phyloP scores from a whole-genome alignment of 2,329 filamentous ascomycete species.

The Hypoxylon sp. region DNA sequence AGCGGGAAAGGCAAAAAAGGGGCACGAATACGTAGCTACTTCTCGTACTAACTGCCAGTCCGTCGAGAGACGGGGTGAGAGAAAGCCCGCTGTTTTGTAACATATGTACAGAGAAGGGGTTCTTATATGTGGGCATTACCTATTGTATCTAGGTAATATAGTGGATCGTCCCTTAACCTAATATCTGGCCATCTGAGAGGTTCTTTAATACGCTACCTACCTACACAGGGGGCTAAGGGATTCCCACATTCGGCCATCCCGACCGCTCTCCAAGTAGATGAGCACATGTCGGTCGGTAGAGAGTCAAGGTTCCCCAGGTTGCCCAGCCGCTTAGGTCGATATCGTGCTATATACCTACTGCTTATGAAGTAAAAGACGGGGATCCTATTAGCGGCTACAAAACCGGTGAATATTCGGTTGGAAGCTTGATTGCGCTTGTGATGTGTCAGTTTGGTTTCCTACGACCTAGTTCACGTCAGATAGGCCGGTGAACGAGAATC shows the following conservation, averaged over 20 bases:
- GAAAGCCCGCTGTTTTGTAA: slow-evolving; percentile 6
- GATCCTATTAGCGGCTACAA: slow-evolving; percentile 11
- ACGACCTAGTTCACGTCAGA: slow-evolving; percentile 1
- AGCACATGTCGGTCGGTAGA: slow-evolving; percentile 14
- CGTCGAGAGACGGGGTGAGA: slow-evolving; percentile 4
- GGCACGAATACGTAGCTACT: slow-evolving; percentile 16
- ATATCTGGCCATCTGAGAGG: not conserved
- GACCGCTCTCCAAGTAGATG: slow-evolving; percentile 23
- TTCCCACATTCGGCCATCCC: slow-evolving; percentile 31
- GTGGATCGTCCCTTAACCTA: slow-evolving; percentile 10
- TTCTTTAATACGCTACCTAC: slow-evolving; percentile 4
- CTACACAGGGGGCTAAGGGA: not conserved
- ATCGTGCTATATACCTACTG: slow-evolving; percentile 31
- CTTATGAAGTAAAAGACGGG: slow-evolving; percentile 19
- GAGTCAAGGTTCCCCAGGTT: slow-evolving; percentile 29
- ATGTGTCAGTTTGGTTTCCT: slow-evolving; percentile 24
- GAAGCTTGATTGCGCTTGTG: slow-evolving; percentile 39
- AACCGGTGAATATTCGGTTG: slow-evolving; percentile 37
- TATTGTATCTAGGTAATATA: slow-evolving; percentile 6
- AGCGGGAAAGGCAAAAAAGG: slow-evolving; percentile 27
- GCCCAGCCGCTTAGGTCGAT: slow-evolving; percentile 20
- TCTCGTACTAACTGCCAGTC: slow-evolving; percentile 9
- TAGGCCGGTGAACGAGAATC: not conserved
- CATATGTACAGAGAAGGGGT: no score
- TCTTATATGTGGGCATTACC: not conserved